Base-by-base conservation (phyloP, 805 yeast species). In the Brettanomyces nanus region DNA sequence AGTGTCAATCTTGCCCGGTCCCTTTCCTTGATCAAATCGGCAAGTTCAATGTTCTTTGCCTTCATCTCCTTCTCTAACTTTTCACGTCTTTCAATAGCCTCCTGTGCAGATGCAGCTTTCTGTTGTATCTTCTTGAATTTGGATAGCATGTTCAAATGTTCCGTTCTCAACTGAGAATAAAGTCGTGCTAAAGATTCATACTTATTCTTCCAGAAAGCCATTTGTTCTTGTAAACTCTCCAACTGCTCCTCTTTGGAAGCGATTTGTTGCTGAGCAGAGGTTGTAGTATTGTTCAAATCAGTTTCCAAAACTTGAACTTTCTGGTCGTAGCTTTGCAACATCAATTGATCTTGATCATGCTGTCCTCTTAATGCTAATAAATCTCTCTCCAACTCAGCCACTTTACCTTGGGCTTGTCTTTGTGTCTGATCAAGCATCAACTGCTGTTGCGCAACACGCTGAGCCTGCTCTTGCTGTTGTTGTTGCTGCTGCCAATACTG, bases 131-230 rank as follows among this genome's bases (percentile, higher is more conserved):
- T 79, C 56, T 89, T 87, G 54, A 80, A 80, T 53, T 80, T 81
- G 36, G 82, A 69, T 53, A 89, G 69, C 39, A 87, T 62, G 45
- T 79, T 82, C 52, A 89, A 68, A 55, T 89, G 96, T 60, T 89
- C 97, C 60, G 85, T 94, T 54, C 97, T 80, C 48, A 89, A 67
- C 61, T 87, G 95, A 2, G 95, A 80, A 58, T 89, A 89, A 46
- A 89, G 67, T 52, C 85, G 85, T 5, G 96, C 96, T 45, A 89
- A 68, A 0, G 92, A 72, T 53, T 87, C 95, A 60, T 89, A 89
- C 63, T 89, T 89, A 38, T 74, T 75, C 44, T 84, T 77, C 95
- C 95, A 89, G 43, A 74, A 71, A 20, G 59, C 65, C 30, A 83
- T 69, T 59, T 87, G 95, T 38, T 84, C 89, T 51, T 81, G 86